Percentiles rank a stretch among this genome's conserved stretches.
Conservation (phyloP, 2,329 filamentous ascomycete genomes). For the Trichophyton mentagrophytes region DNA sequence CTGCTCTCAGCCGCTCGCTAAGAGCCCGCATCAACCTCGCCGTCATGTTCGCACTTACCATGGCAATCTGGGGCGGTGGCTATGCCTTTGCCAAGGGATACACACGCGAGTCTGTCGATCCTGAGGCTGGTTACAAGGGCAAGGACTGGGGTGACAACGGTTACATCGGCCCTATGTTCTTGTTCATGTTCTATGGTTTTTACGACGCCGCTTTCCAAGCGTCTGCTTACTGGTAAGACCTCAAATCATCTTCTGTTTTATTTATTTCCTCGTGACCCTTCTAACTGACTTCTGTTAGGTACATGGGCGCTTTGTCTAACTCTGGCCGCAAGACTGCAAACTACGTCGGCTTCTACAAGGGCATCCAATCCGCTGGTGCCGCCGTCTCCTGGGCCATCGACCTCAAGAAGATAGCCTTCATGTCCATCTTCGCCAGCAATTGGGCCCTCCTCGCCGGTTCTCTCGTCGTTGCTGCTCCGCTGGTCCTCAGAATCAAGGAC, state of each 20-base stretch:
- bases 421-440: constrained; percentile 58
- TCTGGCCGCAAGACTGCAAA: constrained; percentile 85
- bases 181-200: constrained; percentile 84
- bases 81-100: constrained; percentile 61
- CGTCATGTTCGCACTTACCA: constrained; percentile 55
- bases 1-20: constrained; percentile 46
- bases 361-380: constrained; percentile 74
- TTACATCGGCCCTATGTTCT: constrained; percentile 68
- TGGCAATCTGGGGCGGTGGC: constrained; percentile 71
- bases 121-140: constrained; percentile 7
- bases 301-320: constrained; percentile 88
- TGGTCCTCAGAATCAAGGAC: constrained; percentile 71
- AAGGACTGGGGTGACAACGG: constrained; percentile 36
- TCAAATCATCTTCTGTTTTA: not conserved
- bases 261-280: not conserved
- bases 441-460: constrained; percentile 68
- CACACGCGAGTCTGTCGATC: constrained; percentile 30
- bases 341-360: constrained; percentile 82
- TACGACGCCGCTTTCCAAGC: constrained; percentile 88
- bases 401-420: constrained; percentile 48
- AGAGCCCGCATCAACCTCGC: constrained; percentile 54
- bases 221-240: constrained; percentile 64
- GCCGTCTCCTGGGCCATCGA: constrained; percentile 52
- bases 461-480: constrained; percentile 62
- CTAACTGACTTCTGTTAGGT: constrained; percentile 38